These are phyloP conservation scores for Mallotus nudiflorus DNA, from an alignment of 345 rosid species.

Conservation along the genomic window DNA sequence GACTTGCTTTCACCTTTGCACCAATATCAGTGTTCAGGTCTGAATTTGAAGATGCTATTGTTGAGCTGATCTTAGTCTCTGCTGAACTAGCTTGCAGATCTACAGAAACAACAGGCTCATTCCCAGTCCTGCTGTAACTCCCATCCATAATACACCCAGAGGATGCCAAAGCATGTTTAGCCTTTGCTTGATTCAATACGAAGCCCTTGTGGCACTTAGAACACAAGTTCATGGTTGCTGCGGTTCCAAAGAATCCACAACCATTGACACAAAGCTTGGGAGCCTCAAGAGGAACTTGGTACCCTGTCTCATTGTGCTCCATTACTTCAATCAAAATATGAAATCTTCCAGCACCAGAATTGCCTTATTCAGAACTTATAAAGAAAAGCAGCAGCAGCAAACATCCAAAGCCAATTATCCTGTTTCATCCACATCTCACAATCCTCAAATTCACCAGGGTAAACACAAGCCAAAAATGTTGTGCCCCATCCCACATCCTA, in stretches of 20 bases:
- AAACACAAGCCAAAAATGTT: background rate
- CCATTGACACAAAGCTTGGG: slow-evolving; percentile 19
- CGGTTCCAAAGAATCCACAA: slow-evolving; percentile 24
- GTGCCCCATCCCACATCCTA: too few relatives aligned
- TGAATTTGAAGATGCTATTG: background rate
- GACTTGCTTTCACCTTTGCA: slow-evolving; percentile 1
- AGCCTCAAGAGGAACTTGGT: slow-evolving; percentile 18
- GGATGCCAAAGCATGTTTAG: slow-evolving; percentile 7
- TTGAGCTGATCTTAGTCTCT: background rate
- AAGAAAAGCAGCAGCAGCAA: background rate
- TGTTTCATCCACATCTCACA: background rate
- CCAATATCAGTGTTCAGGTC: background rate
- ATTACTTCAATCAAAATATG: background rate
- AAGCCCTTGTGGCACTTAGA: slow-evolving; percentile 25
- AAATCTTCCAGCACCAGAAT: background rate
- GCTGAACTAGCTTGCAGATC: slow-evolving; percentile 1
- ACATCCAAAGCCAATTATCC: background rate
- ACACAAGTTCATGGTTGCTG: slow-evolving; percentile 25
- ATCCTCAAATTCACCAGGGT: background rate
- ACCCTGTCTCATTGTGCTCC: slow-evolving; percentile 23
- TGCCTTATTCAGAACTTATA: background rate
- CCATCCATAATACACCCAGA: background rate
- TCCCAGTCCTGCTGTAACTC: background rate
- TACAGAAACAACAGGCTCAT: background rate
- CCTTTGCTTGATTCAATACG: slow-evolving; percentile 15